Percentiles rank a stretch among this genome's conserved stretches.
Evolutionary conservation across 371 early-diverging fungal species (phyloP).

Genomic region (Rhizopus stolonifer): DNA sequence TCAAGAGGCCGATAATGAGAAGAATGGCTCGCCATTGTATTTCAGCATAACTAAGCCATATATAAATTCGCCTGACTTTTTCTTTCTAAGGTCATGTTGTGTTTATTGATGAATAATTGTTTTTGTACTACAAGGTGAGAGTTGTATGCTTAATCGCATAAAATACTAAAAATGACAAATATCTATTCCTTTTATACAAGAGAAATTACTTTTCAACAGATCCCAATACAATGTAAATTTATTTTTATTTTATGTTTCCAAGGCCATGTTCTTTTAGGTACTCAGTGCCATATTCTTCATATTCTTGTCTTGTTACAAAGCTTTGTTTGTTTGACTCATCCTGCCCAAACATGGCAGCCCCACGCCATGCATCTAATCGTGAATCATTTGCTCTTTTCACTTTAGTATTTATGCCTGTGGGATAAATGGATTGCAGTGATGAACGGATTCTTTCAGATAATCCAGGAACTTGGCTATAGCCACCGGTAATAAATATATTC

Average conservation of each 20-base stretch:
- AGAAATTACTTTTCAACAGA: too few relatives aligned
- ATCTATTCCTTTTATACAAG: too few relatives aligned
- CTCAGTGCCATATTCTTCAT: conserved; percentile 81
- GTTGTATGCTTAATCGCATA: too few relatives aligned
- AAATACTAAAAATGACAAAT: too few relatives aligned
- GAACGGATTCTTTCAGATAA: conserved; percentile 60
- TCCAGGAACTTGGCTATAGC: conserved; percentile 65
- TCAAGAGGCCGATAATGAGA: too few relatives aligned
- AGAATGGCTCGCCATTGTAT: too few relatives aligned
- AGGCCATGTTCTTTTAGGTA: conserved; percentile 82
- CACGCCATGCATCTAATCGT: conserved; percentile 81
- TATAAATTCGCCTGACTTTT: too few relatives aligned
- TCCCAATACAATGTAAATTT: too few relatives aligned
- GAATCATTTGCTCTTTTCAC: conserved; percentile 73
- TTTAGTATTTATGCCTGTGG: conserved; percentile 55
- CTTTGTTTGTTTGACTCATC: conserved; percentile 34
- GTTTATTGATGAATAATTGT: too few relatives aligned
- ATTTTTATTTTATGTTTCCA: conserved; percentile 53
- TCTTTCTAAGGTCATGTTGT: too few relatives aligned
- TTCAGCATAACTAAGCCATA: too few relatives aligned
- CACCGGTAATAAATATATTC: conserved; percentile 83
- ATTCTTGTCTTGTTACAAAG: conserved; percentile 66
- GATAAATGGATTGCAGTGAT: conserved; percentile 64
- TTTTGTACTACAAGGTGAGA: too few relatives aligned
- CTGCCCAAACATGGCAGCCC: conserved; percentile 67